Conservation (phyloP, 1,284 basidiomycete species). For the Singerocomus inundabilis region DNA sequence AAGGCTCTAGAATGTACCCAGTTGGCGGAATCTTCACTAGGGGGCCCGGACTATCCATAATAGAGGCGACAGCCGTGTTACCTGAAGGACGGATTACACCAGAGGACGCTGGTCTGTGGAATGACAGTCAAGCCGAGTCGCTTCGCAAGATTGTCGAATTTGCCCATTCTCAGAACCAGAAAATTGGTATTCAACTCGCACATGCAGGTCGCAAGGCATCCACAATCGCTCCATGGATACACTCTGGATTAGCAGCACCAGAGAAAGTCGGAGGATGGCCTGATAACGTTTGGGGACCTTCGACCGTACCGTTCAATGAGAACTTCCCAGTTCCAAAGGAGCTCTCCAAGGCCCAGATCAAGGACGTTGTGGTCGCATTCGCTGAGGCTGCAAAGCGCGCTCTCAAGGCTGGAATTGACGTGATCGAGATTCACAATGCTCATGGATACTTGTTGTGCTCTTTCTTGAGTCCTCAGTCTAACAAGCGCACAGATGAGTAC, state of each 20-base stretch:
- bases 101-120: slow-evolving; percentile 67
- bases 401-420: slow-evolving; percentile 59
- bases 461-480: slow-evolving; percentile 61
- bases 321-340: slow-evolving; percentile 55
- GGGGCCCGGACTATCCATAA: slow-evolving; percentile 51
- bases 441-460: slow-evolving; percentile 61
- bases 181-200: slow-evolving; percentile 77
- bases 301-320: slow-evolving; percentile 51
- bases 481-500: slow-evolving; percentile 71
- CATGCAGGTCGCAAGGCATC: slow-evolving; percentile 80
- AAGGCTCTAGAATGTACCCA: slow-evolving; percentile 11
- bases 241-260: slow-evolving; percentile 37
- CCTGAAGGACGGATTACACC: slow-evolving; percentile 58
- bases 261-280: slow-evolving; percentile 70
- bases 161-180: slow-evolving; percentile 67
- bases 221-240: slow-evolving; percentile 56
- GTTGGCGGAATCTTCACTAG: slow-evolving; percentile 49
- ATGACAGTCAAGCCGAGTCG: slow-evolving; percentile 67
- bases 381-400: slow-evolving; percentile 54
- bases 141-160: slow-evolving; percentile 74
- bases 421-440: slow-evolving; percentile 66
- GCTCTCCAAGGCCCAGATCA: slow-evolving; percentile 53
- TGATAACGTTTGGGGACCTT: slow-evolving; percentile 58
- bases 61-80: slow-evolving; percentile 62
- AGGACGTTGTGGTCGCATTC: slow-evolving; percentile 58